These are phyloP conservation scores for Furcasterigmium furcatum DNA, from an alignment of 2,329 filamentous ascomycete genomes.

Conservation along the genomic window DNA sequence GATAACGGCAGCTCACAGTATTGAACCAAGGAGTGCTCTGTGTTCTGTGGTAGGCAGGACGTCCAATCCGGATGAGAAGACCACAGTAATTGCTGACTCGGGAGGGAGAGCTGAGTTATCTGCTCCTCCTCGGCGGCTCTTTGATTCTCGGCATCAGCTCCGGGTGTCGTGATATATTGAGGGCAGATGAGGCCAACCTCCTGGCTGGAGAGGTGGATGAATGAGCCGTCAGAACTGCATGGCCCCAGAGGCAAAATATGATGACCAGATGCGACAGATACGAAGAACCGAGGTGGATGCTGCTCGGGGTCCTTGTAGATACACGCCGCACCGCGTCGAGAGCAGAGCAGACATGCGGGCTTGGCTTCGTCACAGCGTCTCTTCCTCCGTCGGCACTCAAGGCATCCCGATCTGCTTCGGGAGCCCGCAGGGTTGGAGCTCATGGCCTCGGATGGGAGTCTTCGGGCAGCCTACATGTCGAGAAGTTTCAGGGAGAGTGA, in stretches of 20 bases:
- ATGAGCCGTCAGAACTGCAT: neutral
- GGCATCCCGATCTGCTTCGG: constrained; percentile 1
- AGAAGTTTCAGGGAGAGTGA: no score
- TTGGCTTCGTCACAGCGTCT: constrained; percentile 2
- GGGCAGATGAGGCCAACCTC: constrained; percentile 4
- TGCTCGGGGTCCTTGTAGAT: constrained; percentile 1
- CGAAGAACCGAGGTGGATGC: neutral
- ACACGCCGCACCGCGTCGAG: neutral
- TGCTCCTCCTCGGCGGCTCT: no score
- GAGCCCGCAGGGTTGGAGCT: neutral
- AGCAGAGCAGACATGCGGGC: constrained; percentile 1
- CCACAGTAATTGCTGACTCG: neutral
- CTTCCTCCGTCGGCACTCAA: constrained; percentile 4
- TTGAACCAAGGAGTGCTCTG: constrained; percentile 2
- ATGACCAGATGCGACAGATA: neutral
- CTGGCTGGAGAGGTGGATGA: constrained; percentile 2
- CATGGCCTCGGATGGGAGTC: neutral
- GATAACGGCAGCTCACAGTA: constrained; percentile 1
- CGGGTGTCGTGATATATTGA: neutral
- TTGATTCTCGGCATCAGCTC: no score
- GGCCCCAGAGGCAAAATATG: constrained; percentile 1
- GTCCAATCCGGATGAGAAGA: neutral
- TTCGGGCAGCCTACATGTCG: no score
- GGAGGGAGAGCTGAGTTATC: no score
- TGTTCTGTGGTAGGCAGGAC: neutral